A percentile compares a stretch with the other conserved stretches of the same genome.
Evolutionary conservation across 2,329 filamentous ascomycete genomes (phyloP).

Genomic region (Trichophyton verrucosum): DNA sequence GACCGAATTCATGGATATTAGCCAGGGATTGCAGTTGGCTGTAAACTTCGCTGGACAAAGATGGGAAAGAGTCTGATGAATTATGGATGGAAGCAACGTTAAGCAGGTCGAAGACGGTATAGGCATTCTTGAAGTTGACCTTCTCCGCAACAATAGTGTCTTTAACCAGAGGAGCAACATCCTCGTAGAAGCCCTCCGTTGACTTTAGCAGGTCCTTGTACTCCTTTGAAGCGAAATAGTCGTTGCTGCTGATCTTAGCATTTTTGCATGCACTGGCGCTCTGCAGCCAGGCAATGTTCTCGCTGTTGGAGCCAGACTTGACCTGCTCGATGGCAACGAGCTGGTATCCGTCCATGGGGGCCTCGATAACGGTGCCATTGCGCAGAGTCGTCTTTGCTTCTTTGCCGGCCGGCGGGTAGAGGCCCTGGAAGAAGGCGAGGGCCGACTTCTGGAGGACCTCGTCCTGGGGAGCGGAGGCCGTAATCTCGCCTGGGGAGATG

Average conservation of each 20-base stretch:
- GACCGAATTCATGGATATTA: slow-evolving; percentile 65
- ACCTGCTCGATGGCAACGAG: slow-evolving; percentile 62
- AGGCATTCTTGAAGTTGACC: slow-evolving; percentile 50
- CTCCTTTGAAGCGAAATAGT: slow-evolving; percentile 42
- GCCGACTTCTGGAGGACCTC: slow-evolving; percentile 70
- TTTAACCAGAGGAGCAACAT: slow-evolving; percentile 42
- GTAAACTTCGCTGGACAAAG: slow-evolving; percentile 48
- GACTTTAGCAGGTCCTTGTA: slow-evolving; percentile 38
- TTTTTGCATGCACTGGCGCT: slow-evolving; percentile 44
- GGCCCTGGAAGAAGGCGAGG: slow-evolving; percentile 65
- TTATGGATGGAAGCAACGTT: slow-evolving; percentile 54
- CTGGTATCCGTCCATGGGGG: slow-evolving; percentile 70
- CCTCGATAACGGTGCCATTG: slow-evolving; percentile 54
- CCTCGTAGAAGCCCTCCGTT: slow-evolving; percentile 44
- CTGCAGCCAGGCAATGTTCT: slow-evolving; percentile 47
- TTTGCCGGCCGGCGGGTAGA: slow-evolving; percentile 65
- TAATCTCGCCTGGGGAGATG: slow-evolving; percentile 58
- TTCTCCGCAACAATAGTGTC: slow-evolving; percentile 37
- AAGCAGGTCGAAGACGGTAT: slow-evolving; percentile 52
- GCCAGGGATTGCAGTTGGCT: slow-evolving; percentile 59
- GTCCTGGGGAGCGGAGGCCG: slow-evolving; percentile 59
- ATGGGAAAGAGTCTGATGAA: slow-evolving; percentile 44
- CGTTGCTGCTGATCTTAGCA: slow-evolving; percentile 46
- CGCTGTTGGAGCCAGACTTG: slow-evolving; percentile 46
- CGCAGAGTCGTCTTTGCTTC: slow-evolving; percentile 50